Conservation (phyloP, 2,329 filamentous ascomycete species). For the Thielaviopsis punctulata region DNA sequence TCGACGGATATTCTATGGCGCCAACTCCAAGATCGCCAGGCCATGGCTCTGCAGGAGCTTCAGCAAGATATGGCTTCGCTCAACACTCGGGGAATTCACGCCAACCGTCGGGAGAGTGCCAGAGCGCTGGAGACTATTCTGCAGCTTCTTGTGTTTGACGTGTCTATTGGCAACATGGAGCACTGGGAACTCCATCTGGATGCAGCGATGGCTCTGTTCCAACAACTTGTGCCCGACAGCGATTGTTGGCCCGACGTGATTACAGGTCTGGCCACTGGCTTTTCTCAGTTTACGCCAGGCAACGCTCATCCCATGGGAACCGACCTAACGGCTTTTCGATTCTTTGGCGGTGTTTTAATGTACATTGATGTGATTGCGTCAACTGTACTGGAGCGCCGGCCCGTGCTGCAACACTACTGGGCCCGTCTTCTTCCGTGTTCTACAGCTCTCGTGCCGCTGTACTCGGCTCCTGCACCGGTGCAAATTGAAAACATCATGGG, state of each 20-base stretch:
- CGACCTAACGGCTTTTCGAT: slow-evolving; percentile 29
- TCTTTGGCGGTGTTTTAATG: slow-evolving; percentile 29
- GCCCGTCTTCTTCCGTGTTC: slow-evolving; percentile 21
- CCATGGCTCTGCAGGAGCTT: slow-evolving; percentile 27
- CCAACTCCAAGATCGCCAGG: slow-evolving; percentile 27
- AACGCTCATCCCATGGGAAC: slow-evolving; percentile 24
- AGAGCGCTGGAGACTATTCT: slow-evolving; percentile 32
- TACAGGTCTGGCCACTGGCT: slow-evolving; percentile 17
- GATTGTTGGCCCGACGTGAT: slow-evolving; percentile 23
- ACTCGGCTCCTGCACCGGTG: slow-evolving; percentile 17
- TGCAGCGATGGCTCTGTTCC: slow-evolving; percentile 32
- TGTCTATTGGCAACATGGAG: slow-evolving; percentile 26
- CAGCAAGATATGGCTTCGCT: slow-evolving; percentile 24
- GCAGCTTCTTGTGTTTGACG: slow-evolving; percentile 37
- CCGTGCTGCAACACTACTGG: slow-evolving; percentile 27
- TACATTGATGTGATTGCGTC: slow-evolving; percentile 34
- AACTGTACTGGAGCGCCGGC: slow-evolving; percentile 26
- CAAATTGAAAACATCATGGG: slow-evolving; percentile 35
- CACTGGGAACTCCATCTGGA: slow-evolving; percentile 34
- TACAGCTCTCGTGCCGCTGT: slow-evolving; percentile 7
- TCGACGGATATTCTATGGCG: slow-evolving; percentile 22
- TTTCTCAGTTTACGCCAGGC: slow-evolving; percentile 20
- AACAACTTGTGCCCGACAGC: slow-evolving; percentile 25
- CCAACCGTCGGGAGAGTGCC: slow-evolving; percentile 20
- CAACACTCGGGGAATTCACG: slow-evolving; percentile 18